Evolutionary conservation across 352 stramenopile genomes (phyloP).

Genomic region (Phytopythium sindhum): DNA sequence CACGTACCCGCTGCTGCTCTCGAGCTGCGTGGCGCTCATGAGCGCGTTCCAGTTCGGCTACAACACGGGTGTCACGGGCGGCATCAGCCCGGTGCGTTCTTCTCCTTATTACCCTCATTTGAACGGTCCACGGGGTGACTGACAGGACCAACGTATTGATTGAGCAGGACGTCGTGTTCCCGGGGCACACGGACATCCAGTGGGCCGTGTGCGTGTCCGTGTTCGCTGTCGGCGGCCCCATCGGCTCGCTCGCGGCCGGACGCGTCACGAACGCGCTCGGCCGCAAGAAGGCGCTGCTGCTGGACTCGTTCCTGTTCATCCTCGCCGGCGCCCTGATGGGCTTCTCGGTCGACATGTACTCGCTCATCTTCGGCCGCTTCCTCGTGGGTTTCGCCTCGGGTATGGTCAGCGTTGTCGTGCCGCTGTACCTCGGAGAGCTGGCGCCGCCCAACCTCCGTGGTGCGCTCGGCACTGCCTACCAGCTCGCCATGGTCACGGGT

Average conservation of each 20-base stretch:
- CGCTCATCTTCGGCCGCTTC: conserved; percentile 66
- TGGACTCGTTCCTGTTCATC: conserved; percentile 68
- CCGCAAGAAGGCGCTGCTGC: conserved; percentile 56
- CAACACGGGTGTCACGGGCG: conserved; percentile 70
- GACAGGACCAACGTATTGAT: not conserved
- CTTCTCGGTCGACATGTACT: conserved; percentile 65
- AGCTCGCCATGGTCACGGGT: conserved; percentile 68
- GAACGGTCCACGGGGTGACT: not conserved
- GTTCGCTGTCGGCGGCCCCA: conserved; percentile 56
- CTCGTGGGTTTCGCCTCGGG: conserved; percentile 64
- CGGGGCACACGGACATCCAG: conserved; percentile 55
- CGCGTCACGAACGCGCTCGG: conserved; percentile 51
- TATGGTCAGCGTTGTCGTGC: conserved; percentile 70
- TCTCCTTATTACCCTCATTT: not conserved
- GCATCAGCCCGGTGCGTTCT: conserved; percentile 36
- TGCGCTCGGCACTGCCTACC: conserved; percentile 68
- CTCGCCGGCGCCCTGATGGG: conserved; percentile 55
- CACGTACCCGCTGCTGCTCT: conserved; percentile 59
- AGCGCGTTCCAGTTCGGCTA: conserved; percentile 71
- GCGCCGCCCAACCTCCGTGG: conserved; percentile 70
- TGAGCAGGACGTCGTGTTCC: conserved; percentile 44
- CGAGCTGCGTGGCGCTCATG: conserved; percentile 67
- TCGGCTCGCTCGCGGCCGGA: conserved; percentile 60
- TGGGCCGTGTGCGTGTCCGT: conserved; percentile 72
- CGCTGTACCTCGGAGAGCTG: conserved; percentile 66